Conservation (phyloP, 805 yeast genomes). For the Suhomyces kilbournensis region DNA sequence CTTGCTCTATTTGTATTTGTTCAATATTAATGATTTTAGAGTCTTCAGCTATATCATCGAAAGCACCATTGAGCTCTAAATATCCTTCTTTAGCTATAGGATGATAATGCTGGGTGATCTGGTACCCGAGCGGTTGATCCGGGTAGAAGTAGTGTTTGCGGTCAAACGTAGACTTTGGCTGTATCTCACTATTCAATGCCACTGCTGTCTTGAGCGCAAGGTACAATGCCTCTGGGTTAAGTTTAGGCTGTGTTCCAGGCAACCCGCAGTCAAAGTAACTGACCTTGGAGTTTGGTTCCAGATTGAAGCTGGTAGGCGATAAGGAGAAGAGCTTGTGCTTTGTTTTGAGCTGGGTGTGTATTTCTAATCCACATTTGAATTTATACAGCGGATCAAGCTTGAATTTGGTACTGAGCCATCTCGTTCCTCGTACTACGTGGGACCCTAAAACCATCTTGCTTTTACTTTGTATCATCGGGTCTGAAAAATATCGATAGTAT, state of each 20-base stretch:
- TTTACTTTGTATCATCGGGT: background rate
- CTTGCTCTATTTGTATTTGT: slow-evolving; percentile 92
- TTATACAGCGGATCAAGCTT: slow-evolving; percentile 17
- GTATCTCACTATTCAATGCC: slow-evolving; percentile 62
- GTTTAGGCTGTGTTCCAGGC: slow-evolving; percentile 88
- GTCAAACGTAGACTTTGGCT: slow-evolving; percentile 66
- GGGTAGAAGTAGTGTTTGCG: slow-evolving; percentile 95
- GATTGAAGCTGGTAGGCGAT: slow-evolving; percentile 47
- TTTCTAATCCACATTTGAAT: slow-evolving; percentile 85
- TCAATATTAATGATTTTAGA: slow-evolving; percentile 56
- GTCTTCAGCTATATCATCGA: slow-evolving; percentile 50
- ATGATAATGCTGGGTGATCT: slow-evolving; percentile 82
- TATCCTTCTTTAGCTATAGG: slow-evolving; percentile 76
- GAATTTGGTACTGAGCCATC: background rate
- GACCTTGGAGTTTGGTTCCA: slow-evolving; percentile 63
- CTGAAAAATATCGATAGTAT: background rate
- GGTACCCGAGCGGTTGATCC: slow-evolving; percentile 95
- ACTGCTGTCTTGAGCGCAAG: slow-evolving; percentile 71
- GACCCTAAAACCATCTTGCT: background rate
- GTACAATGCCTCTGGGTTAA: slow-evolving; percentile 71
- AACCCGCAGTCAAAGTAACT: slow-evolving; percentile 81
- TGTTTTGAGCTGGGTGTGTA: slow-evolving; percentile 86
- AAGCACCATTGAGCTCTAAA: slow-evolving; percentile 44
- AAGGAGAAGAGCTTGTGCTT: slow-evolving; percentile 71
- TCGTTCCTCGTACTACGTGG: background rate